Evolutionary conservation across 2,329 filamentous ascomycete species (phyloP), one percentile per base, ranked within the genome.

Genomic region (Alternaria sp.): DNA sequence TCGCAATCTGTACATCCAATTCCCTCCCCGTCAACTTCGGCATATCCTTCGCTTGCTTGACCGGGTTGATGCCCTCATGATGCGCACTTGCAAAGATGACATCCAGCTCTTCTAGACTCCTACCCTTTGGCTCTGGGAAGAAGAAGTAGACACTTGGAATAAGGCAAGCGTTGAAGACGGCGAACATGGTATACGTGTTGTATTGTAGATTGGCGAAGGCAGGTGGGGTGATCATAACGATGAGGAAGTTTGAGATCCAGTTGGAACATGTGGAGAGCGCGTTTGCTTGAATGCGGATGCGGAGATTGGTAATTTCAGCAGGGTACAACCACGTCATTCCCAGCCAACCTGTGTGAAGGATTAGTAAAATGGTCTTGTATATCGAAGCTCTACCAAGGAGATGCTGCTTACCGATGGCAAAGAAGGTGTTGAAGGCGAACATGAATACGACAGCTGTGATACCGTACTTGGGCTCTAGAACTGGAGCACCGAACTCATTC

Each of bases 201-300:
- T 83, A 86, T 1, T 75, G 69, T 59, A 86, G 84, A 51, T 80
- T 83, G 4, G 75, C 70, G 62, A 89, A 85, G 7, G 86, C 84
- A n/a, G 86, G 82, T 0, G 86, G 86, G 0, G 86, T 87, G 61
- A 89, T 86, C 82, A 88, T 87, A 59, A 89, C 87, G 22, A 89
- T 85, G 67, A 88, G 75, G 73, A 89, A 88, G 87, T 87, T 64
- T 6, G 55, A 58, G 5, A 59, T 43, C 60, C 61, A 62, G 41
- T 66, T 64, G 0, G 54, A 59, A 20, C 57, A 59, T 0, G 62
- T 60, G 7, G 41, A 56, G 16, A 36, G 64, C 0, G 90, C 89
- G 61, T 92, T 92, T 11, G 90, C 90, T 67, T 89, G 88, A 3
- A 89, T 90, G n/a, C 90, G 85, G 1, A 91, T 84, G 59, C 88